Evolutionary conservation across 768 basidiomycete species (phyloP).

Genomic region (Rhodotorula babjevae): DNA sequence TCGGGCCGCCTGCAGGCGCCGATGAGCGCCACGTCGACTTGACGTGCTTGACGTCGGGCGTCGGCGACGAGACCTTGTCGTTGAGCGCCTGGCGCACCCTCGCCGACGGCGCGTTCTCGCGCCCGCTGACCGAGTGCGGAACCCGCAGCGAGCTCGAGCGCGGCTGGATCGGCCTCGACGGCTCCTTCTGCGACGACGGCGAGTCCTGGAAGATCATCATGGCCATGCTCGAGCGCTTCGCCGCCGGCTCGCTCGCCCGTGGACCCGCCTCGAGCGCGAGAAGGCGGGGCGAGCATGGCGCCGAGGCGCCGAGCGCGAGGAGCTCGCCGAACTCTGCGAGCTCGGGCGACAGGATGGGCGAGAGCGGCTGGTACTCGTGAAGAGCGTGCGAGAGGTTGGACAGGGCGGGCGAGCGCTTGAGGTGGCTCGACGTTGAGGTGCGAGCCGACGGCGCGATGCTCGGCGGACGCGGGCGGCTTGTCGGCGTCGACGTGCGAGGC

Average conservation of each 20-base stretch:
- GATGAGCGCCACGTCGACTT: too few relatives aligned
- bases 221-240: neutral
- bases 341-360: neutral
- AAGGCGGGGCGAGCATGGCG: neutral
- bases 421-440: neutral
- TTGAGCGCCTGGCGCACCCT: too few relatives aligned
- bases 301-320: slow-evolving; percentile 4
- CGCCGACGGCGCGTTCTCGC: too few relatives aligned
- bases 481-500: neutral
- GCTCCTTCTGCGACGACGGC: neutral
- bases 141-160: too few relatives aligned
- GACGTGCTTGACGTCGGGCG: too few relatives aligned
- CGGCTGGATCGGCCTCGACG: too few relatives aligned
- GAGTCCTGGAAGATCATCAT: neutral
- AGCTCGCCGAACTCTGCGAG: slow-evolving; percentile 7
- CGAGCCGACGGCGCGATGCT: neutral
- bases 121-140: too few relatives aligned
- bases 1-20: too few relatives aligned
- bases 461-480: neutral
- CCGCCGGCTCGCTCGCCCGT: neutral
- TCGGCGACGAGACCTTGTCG: too few relatives aligned
- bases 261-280: neutral
- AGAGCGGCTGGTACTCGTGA: neutral
- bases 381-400: slow-evolving; percentile 13
- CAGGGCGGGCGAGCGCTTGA: slow-evolving; percentile 22